Evolutionary conservation across 768 basidiomycete genomes (phyloP), one percentile per base, ranked within the genome.

Genomic region (Boletus pseudo-olivaceus): DNA sequence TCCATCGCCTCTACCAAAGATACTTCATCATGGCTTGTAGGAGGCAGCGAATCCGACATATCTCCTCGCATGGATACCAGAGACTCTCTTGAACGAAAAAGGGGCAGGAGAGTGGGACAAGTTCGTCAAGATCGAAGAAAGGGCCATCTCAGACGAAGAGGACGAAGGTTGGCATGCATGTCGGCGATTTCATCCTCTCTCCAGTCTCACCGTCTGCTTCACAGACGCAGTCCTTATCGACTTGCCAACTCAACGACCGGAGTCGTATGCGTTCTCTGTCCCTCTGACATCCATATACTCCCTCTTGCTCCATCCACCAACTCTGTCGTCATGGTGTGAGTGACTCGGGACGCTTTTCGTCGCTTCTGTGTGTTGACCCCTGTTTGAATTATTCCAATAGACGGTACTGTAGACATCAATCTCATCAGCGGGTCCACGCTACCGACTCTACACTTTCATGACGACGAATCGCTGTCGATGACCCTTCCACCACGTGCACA

Each of bases 201-300:
- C n/a, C 19, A 51, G n/a, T 57, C 47, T 54, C 54, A 51, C 55
- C 33, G 12, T 48, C 34, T 50, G 35, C 37, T 55, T 17, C 41
- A 26, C 56, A 93, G 92, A 94, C 64, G 85, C 85, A 29, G 88
- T 94, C 23, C 79, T 93, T 39, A 91, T 94, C 57, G 88, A 93
- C 60, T 77, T 93, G 51, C 93, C 93, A 32, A 82, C 82, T 1
- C 87, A 88, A 61, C 77, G 87, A 47, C 88, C 92, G 4, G 91
- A 95, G 69, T 90, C 90, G 19, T 97, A 97, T 66, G 93, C 94
- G 1, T 97, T 97, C 74, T 95, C 94, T n/a, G 89, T 96, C 1
- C 89, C 94, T 10, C 65, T 97, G 42, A 88, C 88, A 0, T 88
- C 88, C 10, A 84, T 98, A 61, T 97, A 96, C 66, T 95, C 92